Conservation (phyloP, 768 basidiomycete genomes). For the Botryobasidium botryosum region DNA sequence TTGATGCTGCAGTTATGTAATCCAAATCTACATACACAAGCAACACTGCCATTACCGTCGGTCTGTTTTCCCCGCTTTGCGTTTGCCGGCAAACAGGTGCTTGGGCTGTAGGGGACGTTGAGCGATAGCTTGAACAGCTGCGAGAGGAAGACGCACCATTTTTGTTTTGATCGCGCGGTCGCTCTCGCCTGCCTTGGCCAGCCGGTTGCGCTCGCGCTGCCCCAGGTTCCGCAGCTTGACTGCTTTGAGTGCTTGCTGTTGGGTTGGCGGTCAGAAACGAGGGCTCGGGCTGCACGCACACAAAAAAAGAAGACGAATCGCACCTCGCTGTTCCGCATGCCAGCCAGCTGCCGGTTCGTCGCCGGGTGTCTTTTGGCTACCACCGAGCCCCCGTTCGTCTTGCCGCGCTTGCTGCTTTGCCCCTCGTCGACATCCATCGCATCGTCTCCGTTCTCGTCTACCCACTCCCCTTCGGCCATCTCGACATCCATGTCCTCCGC, state of each 20-base stretch:
- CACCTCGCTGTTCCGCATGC: slow-evolving; percentile 61
- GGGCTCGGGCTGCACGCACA: background rate
- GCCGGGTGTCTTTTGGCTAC: slow-evolving; percentile 40
- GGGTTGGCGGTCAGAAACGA: slow-evolving; percentile 1
- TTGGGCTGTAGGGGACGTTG: too few species aligned
- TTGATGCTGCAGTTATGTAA: too few species aligned
- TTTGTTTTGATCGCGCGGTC: slow-evolving; percentile 68
- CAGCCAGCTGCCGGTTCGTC: slow-evolving; percentile 57
- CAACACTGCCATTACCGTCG: slow-evolving; percentile 21
- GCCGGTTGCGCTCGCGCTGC: slow-evolving; percentile 72
- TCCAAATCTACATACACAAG: too few species aligned
- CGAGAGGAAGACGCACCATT: slow-evolving; percentile 39
- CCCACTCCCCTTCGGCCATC: slow-evolving; percentile 21
- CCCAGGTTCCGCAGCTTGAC: slow-evolving; percentile 69
- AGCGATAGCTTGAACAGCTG: slow-evolving; percentile 3
- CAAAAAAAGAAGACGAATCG: slow-evolving; percentile 16
- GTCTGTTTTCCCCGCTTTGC: slow-evolving; percentile 68
- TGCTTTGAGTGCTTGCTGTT: slow-evolving; percentile 64
- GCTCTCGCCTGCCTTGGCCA: slow-evolving; percentile 80
- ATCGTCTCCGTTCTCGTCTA: slow-evolving; percentile 24
- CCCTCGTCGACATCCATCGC: slow-evolving; percentile 24
- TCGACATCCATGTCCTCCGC: slow-evolving; percentile 48
- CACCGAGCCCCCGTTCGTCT: slow-evolving; percentile 40
- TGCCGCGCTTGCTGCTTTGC: slow-evolving; percentile 33
- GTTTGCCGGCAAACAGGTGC: slow-evolving; percentile 72